Evolutionary conservation across 2,329 filamentous ascomycete genomes (phyloP).

Genomic region (Phyllosticta capitalensis): DNA sequence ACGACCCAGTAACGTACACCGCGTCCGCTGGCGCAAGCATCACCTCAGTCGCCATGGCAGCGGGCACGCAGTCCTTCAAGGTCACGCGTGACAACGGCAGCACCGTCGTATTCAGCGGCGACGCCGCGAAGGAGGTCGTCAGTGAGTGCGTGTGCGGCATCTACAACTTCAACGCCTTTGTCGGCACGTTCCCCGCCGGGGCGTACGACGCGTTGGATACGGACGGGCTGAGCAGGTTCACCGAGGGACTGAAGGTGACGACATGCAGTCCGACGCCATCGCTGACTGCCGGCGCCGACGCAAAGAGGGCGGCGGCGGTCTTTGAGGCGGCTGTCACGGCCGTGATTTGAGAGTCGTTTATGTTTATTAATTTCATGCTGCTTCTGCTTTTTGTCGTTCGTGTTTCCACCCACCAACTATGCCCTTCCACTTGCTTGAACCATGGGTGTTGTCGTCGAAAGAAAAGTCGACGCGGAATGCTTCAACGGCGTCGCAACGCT

Average conservation of each 20-base stretch:
- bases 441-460: no score
- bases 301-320: background rate
- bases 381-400: background rate
- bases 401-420: no score
- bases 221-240: conserved; percentile 13
- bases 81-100: conserved; percentile 23
- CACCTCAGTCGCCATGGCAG: conserved; percentile 37
- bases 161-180: conserved; percentile 50
- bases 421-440: no score
- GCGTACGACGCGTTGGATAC: conserved; percentile 13
- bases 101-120: conserved; percentile 35
- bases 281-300: background rate
- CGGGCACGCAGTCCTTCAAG: background rate
- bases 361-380: background rate
- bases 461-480: no score
- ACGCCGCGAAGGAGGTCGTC: conserved; percentile 42
- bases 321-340: background rate
- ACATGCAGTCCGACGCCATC: conserved; percentile 12
- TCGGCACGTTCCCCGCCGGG: conserved; percentile 39
- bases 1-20: conserved; percentile 33
- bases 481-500: no score
- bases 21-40: conserved; percentile 39
- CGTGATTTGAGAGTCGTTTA: background rate
- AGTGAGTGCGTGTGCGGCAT: conserved; percentile 43
- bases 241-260: conserved; percentile 13